These are phyloP conservation scores for Vigna angularis DNA, from an alignment of 306 rosid species.

Conservation along the genomic window DNA sequence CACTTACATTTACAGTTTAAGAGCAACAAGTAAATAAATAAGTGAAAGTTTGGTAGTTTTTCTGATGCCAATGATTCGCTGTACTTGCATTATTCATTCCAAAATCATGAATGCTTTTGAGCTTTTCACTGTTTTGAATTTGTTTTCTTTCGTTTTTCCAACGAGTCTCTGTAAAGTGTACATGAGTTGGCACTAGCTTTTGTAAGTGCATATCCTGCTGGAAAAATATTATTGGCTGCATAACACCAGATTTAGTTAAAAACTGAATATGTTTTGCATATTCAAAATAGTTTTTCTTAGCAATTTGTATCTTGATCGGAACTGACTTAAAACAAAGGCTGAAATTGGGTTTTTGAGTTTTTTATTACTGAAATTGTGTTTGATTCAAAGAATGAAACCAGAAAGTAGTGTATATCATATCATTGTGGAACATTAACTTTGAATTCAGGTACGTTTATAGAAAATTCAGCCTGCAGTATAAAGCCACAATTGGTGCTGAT, in stretches of 20 bases:
- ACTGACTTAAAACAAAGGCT: neutral
- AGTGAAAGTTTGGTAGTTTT: slow-evolving; percentile 8
- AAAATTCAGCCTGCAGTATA: slow-evolving; percentile 76
- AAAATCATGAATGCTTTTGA: slow-evolving; percentile 26
- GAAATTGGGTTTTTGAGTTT: neutral
- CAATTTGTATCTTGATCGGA: too few relatives aligned
- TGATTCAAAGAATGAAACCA: neutral
- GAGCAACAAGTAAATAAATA: neutral
- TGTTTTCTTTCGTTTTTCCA: slow-evolving; percentile 12
- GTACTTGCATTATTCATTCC: slow-evolving; percentile 34
- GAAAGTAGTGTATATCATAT: neutral
- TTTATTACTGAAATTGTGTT: neutral
- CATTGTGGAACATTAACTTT: slow-evolving; percentile 53
- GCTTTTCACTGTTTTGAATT: slow-evolving; percentile 37
- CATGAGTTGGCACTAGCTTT: slow-evolving; percentile 45
- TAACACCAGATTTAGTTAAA: neutral
- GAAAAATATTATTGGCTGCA: neutral
- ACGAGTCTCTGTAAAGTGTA: neutral
- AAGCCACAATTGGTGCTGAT: slow-evolving; percentile 97
- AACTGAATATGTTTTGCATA: too few relatives aligned
- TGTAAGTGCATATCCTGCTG: slow-evolving; percentile 39
- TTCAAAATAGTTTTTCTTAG: too few relatives aligned
- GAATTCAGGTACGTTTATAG: slow-evolving; percentile 73
- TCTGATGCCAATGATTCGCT: slow-evolving; percentile 5
- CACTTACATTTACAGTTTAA: slow-evolving; percentile 27